Evolutionary conservation across 495 filamentous ascomycete genomes (phyloP).

Genomic region (Thermochaetoides thermophila): DNA sequence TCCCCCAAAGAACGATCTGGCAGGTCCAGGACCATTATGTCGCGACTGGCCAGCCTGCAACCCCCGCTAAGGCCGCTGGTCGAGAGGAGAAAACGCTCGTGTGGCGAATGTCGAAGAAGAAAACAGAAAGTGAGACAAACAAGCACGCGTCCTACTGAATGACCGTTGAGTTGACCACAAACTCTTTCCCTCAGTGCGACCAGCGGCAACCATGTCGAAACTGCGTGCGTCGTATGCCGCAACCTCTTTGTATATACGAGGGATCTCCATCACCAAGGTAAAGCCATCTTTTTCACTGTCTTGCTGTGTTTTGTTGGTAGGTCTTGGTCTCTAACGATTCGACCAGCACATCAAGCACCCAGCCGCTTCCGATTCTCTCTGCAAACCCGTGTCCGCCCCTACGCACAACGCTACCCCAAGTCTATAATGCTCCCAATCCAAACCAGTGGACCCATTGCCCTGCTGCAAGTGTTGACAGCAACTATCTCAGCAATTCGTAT

Average conservation of each 20-base stretch:
- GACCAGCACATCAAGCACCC: background rate
- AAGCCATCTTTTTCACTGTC: too few relatives aligned
- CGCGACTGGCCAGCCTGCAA: too few relatives aligned
- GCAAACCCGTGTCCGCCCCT: too few relatives aligned
- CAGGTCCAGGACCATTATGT: background rate
- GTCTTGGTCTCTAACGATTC: background rate
- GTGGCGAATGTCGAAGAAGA: constrained; percentile 7
- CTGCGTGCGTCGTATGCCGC: constrained; percentile 5
- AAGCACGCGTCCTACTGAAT: background rate
- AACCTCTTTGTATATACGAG: constrained; percentile 5
- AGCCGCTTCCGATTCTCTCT: too few relatives aligned
- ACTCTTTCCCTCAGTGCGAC: constrained; percentile 1
- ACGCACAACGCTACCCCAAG: too few relatives aligned
- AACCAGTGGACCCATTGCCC: too few relatives aligned
- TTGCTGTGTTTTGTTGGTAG: background rate
- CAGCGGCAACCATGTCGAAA: constrained; percentile 7
- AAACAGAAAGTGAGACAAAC: constrained; percentile 8
- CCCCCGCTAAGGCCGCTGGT: background rate
- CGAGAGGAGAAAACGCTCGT: constrained; percentile 6
- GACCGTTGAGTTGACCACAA: background rate
- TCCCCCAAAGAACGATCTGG: background rate
- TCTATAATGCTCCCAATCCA: too few relatives aligned
- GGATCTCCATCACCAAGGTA: background rate
- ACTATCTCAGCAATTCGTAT: too few relatives aligned
- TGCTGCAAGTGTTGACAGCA: too few relatives aligned